Evolutionary conservation across 73 alveolate genomes (phyloP).

Genomic region (Stentor roeselii): DNA sequence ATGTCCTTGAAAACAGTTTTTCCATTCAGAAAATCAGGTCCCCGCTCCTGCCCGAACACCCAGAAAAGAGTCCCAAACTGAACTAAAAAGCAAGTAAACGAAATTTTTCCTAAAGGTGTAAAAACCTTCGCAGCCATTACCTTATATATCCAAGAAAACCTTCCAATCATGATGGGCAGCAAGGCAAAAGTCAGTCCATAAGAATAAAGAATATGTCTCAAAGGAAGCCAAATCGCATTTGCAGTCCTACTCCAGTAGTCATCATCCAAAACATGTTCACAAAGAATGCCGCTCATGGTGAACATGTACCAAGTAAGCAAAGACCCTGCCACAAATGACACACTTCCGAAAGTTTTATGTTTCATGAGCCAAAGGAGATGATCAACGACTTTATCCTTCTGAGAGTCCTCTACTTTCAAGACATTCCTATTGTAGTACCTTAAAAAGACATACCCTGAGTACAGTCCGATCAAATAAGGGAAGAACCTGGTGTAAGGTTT

Average conservation of each 20-base stretch:
- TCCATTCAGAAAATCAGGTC: neutral
- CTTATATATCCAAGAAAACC: neutral
- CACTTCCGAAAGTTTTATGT: neutral
- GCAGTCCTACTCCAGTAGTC: neutral
- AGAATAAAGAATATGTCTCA: neutral
- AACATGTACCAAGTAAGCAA: neutral
- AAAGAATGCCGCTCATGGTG: neutral
- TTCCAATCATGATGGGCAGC: neutral
- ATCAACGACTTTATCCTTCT: neutral
- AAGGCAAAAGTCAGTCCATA: neutral
- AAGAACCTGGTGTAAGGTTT: slow-evolving; percentile 5
- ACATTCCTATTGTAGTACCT: slow-evolving; percentile 14
- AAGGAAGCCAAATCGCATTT: neutral
- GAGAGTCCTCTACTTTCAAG: slow-evolving; percentile 7
- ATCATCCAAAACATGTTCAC: neutral
- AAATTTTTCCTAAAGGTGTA: neutral
- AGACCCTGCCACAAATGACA: neutral
- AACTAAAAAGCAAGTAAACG: neutral
- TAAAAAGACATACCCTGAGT: neutral
- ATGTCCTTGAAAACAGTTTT: neutral
- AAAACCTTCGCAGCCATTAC: neutral
- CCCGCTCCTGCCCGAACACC: neutral
- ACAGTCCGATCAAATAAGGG: slow-evolving; percentile 16
- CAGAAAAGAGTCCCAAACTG: neutral
- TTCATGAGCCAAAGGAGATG: neutral